These are phyloP conservation scores for Trichophyton simii DNA, from an alignment of 2,329 filamentous ascomycete genomes.

Conservation along the genomic window DNA sequence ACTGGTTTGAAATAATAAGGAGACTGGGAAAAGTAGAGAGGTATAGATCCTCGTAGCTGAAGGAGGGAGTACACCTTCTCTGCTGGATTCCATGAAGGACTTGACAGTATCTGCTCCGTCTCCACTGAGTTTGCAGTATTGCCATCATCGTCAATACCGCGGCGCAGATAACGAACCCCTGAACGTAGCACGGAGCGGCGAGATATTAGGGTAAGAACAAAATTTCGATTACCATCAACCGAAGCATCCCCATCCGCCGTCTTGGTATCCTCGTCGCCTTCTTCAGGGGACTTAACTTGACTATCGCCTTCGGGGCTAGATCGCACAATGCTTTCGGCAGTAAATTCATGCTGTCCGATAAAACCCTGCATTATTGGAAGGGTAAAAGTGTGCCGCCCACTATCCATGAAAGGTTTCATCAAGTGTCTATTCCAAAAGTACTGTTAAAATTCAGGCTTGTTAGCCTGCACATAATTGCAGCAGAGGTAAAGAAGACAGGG, in stretches of 20 bases:
- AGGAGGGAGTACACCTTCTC: slow-evolving; percentile 66
- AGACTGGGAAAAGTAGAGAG: slow-evolving; percentile 87
- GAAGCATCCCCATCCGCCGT: slow-evolving; percentile 12
- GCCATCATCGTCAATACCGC: slow-evolving; percentile 82
- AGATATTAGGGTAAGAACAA: slow-evolving; percentile 83
- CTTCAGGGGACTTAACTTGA: background rate
- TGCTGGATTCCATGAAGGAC: slow-evolving; percentile 49
- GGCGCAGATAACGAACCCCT: slow-evolving; percentile 76
- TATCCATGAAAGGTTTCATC: slow-evolving; percentile 57
- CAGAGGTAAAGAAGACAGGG: background rate
- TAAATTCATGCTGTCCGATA: slow-evolving; percentile 72
- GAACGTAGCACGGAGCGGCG: slow-evolving; percentile 74
- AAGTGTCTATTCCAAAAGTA: slow-evolving; percentile 90
- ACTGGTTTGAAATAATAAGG: slow-evolving; percentile 87
- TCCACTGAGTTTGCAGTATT: slow-evolving; percentile 84
- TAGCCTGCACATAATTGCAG: background rate
- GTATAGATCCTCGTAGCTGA: slow-evolving; percentile 82
- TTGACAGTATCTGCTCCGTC: slow-evolving; percentile 84
- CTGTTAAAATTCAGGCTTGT: slow-evolving; percentile 19
- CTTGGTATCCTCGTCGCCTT: slow-evolving; percentile 27
- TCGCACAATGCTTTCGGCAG: slow-evolving; percentile 42
- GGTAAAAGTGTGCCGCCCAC: slow-evolving; percentile 57
- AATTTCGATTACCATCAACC: slow-evolving; percentile 35
- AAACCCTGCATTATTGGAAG: slow-evolving; percentile 90
- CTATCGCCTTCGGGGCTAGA: slow-evolving; percentile 8